Conservation (phyloP, 495 filamentous ascomycete genomes). For the Aspergillus panamensis region DNA sequence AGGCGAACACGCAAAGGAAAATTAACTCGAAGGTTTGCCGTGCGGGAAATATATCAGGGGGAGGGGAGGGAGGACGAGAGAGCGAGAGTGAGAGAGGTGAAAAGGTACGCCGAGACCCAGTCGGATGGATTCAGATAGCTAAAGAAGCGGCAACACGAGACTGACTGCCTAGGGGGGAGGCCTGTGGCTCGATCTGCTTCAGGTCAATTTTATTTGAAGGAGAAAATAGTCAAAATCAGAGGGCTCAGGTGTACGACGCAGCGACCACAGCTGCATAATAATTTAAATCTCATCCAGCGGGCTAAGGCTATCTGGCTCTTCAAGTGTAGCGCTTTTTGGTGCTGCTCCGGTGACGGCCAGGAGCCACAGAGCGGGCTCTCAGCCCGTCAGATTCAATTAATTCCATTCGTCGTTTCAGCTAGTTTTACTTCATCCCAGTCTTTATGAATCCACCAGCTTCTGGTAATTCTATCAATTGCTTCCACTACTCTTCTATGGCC, state of each 20-base stretch:
- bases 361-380: background rate
- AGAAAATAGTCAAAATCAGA: background rate
- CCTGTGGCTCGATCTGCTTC: background rate
- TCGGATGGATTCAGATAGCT: slow-evolving; percentile 3
- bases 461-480: background rate
- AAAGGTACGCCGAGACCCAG: slow-evolving; percentile 11
- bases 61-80: slow-evolving; percentile 4
- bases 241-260: background rate
- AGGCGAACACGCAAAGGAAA: slow-evolving; percentile 3
- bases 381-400: background rate
- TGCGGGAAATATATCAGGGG: slow-evolving; percentile 26
- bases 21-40: slow-evolving; percentile 18
- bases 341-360: slow-evolving; percentile 10
- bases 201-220: background rate
- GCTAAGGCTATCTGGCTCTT: slow-evolving; percentile 16
- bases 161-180: background rate
- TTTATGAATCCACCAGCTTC: too few relatives aligned
- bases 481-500: background rate
- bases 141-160: slow-evolving; percentile 7
- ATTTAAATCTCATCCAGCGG: slow-evolving; percentile 1
- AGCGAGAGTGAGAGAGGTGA: slow-evolving; percentile 6
- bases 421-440: background rate
- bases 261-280: background rate
- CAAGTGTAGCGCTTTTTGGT: background rate
- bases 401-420: too few relatives aligned